Evolutionary conservation across 345 rosid genomes (phyloP), one percentile per base, ranked within the genome.

Genomic region (Populus euphratica): DNA sequence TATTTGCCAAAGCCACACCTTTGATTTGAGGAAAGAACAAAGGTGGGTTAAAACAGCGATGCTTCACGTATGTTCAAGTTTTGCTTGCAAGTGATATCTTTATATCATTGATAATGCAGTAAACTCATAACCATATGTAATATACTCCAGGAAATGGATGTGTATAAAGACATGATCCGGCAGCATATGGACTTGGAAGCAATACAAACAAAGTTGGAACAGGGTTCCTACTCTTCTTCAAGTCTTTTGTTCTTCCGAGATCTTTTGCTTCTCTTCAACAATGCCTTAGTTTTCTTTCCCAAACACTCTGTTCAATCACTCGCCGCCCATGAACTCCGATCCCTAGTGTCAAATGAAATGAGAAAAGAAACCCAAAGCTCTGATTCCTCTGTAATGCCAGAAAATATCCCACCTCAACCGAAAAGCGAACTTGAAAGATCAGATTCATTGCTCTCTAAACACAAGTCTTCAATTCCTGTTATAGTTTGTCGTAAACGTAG

Each of bases 101-200:
- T 54, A n/a, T 54, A 21, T 54, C 62, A 21, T 56, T 56, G 62
- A 50, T 56, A 56, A 56, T 56, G 10, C n/a, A 50, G 56, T 50
- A 59, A 59, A n/a, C 23, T 59, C 64, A 59, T 59, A 10, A 59
- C 25, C 29, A 10, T 59, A 59, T n/a, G 11, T 59, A 38, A 17
- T 27, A 17, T 27, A 13, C 50, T 74, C 31, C 86, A 92, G 97
- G 93, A 89, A 43, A 73, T 78, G 0, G 73, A 77, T 12, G 73
- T 64, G 49, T 92, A 92, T 82, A 88, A 79, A 72, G 83, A 71
- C 77, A 31, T 86, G 23, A 69, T 92, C 31, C 81, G 88, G 73
- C 92, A 88, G 81, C 93, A 89, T 66, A 73, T 89, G 86, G 97
- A 92, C 71, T 62, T 92, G 14, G 88, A 87, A 65, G 86, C 88